Evolutionary conservation across 2,329 filamentous ascomycete species (phyloP).

Genomic region (Calonectria leucothoes): DNA sequence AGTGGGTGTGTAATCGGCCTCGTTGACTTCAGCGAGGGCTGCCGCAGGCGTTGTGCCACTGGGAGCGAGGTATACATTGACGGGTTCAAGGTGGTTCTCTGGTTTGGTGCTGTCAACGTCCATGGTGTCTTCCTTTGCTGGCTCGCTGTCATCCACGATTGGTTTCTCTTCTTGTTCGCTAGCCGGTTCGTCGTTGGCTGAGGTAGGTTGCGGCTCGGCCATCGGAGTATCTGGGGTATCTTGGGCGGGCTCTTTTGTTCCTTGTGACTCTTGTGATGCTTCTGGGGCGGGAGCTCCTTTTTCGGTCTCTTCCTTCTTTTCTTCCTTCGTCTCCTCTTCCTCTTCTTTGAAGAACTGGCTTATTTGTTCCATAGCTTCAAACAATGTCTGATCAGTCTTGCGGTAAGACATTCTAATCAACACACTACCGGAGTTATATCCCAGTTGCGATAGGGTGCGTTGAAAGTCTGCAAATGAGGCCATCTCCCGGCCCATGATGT

Average conservation of each 20-base stretch:
- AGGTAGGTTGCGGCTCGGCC: constrained; percentile 29
- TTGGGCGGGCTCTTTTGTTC: constrained; percentile 18
- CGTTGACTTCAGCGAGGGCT: constrained; percentile 73
- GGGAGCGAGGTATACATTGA: constrained; percentile 84
- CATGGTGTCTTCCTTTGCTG: constrained; percentile 28
- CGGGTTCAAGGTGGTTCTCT: constrained; percentile 57
- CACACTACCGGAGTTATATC: constrained; percentile 85
- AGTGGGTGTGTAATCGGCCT: constrained; percentile 81
- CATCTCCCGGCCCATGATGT: constrained; percentile 85
- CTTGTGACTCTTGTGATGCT: constrained; percentile 14
- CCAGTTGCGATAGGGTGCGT: constrained; percentile 88
- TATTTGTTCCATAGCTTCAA: constrained; percentile 88
- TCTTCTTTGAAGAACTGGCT: constrained; percentile 76
- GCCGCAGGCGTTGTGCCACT: constrained; percentile 80
- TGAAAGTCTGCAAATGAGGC: constrained; percentile 84
- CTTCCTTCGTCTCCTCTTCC: constrained; percentile 40
- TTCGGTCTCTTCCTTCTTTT: constrained; percentile 13
- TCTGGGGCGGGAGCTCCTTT: constrained; percentile 20
- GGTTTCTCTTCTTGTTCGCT: constrained; percentile 13
- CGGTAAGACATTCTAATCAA: constrained; percentile 83
- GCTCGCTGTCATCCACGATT: constrained; percentile 31
- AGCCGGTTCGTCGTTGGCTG: constrained; percentile 11
- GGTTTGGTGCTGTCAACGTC: constrained; percentile 33
- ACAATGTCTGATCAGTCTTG: constrained; percentile 80
- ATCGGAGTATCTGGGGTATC: constrained; percentile 36